Base-by-base conservation (phyloP, 2,329 filamentous ascomycete genomes). In the Talaromyces rugulosus region DNA sequence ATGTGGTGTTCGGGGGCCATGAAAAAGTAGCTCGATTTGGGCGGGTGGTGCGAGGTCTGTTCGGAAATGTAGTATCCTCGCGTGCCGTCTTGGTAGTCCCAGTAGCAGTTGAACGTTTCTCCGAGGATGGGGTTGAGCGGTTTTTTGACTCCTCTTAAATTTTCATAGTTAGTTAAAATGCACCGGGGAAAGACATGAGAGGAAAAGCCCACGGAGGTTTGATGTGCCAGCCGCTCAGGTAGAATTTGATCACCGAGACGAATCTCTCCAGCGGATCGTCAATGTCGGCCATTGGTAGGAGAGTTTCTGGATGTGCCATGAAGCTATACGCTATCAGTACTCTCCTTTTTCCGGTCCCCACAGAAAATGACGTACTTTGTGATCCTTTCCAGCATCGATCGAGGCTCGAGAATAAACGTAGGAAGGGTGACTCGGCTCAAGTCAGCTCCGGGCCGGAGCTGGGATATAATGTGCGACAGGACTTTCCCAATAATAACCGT, bases 1-100 rank as follows among this genome's bases (percentile, higher is more conserved):
- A 99, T 96, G 72, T 96, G 82, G 72, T 98, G 92, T 60, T 96
- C 88, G 2, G 95, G 95, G 0, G 91, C 93, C 88, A 96, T 93
- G 80, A 96, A 99, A 77, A 99, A 99, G 81, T 99, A 99, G 78
- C 92, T 96, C 54, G 94, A 98, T 80, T 99, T 99, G 31, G 95
- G 95, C 34, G 95, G 95, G 73, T 99, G 95, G 75, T 99, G 95
- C 31, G 93, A 98, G 1, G 95, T 99, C 77, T 99, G 95, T 78
- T 99, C 95, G 55, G 94, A 88, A 68, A 99, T 92, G 79, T 99
- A 99, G 80, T 96, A 99, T 65, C 91, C 94, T 67, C 86, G 87
- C 34, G 91, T 96, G 18, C 88, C 82, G 76, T 96, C 90, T 14
- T 89, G 85, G 65, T 96, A 89, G 68, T 97, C 90, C 95, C 95